A percentile compares a stretch with the other conserved stretches of the same genome.
Evolutionary conservation across 768 basidiomycete species (phyloP).

Genomic region (Leccinum uliginosum): DNA sequence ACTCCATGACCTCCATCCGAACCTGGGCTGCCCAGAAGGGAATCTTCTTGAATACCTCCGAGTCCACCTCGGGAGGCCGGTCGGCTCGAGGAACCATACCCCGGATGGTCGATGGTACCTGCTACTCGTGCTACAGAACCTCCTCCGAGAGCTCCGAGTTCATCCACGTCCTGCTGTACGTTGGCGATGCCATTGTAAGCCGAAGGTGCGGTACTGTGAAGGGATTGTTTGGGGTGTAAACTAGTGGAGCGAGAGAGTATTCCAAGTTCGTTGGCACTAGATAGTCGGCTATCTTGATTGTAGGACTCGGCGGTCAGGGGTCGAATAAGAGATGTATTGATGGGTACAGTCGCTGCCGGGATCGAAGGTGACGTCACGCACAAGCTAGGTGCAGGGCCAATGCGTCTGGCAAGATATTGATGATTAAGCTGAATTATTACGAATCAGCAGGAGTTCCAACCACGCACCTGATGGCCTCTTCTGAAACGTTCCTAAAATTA

Average conservation of each 20-base stretch:
- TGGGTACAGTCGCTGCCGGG: constrained; percentile 28
- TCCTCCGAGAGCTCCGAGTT: constrained; percentile 18
- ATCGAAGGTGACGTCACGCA: constrained; percentile 28
- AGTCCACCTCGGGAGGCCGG: constrained; percentile 16
- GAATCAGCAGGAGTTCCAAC: neutral
- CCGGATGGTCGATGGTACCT: constrained; percentile 28
- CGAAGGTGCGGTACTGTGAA: constrained; percentile 28
- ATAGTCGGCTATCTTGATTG: constrained; percentile 10
- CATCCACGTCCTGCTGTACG: constrained; percentile 14
- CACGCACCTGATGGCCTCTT: constrained; percentile 57
- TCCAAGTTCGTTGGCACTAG: constrained; percentile 7
- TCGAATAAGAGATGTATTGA: constrained; percentile 20
- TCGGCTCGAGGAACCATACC: constrained; percentile 18
- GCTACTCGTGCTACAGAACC: constrained; percentile 4
- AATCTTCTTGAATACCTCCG: constrained; percentile 24
- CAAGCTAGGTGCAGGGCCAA: constrained; percentile 43
- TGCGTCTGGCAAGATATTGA: constrained; percentile 35
- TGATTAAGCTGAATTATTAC: neutral
- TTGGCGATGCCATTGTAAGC: constrained; percentile 18
- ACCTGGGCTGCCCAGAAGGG: neutral
- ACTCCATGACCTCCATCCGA: constrained; percentile 2
- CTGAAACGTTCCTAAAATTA: constrained; percentile 56
- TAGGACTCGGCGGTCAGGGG: constrained; percentile 21
- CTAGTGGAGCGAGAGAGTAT: constrained; percentile 5
- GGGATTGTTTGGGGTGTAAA: constrained; percentile 16